Base-by-base conservation (phyloP, 805 yeast genomes). In the Starmera dryadoides region DNA sequence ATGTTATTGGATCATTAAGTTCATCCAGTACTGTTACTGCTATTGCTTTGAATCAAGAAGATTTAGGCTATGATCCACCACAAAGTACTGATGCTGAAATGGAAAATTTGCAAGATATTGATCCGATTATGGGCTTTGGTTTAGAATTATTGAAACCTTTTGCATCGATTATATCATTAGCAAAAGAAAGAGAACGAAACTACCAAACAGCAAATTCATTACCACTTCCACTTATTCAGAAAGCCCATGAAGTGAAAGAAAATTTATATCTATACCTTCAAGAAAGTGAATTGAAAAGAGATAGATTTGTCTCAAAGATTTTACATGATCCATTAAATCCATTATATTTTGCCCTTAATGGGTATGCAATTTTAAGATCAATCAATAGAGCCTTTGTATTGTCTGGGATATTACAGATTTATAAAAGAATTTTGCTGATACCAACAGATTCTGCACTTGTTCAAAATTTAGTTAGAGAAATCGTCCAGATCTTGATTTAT, bases 71-170 rank as follows among this genome's bases (percentile, higher is more conserved):
- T 47, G 47, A 46, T 30, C 38, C 42, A 12, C 47, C 48, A 11
- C 14, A 17, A 12, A 39, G 47, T 5, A 42, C 44, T 2, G 9
- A 23, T 3, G 17, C 35, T 3, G 53, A 55, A 20, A 49, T 62
- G 43, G 46, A 49, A 36, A 35, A 42, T 26, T 46, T 58, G 29
- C 57, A 58, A 23, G 77, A 74, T 46, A 75, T 81, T 37, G 87
- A 81, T 52, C 73, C 71, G 41, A 62, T 80, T 36, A 61, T 72
- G 38, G 94, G 93, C 1, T 75, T 85, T 53, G 88, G 84, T 46
- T 64, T 79, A 11, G 67, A 66, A 43, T 68, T 82, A 41, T 60
- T 84, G 17, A 81, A 84, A 0, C 66, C 71, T 25, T 75, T 76
- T 44, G 68, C 81, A 17, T 69, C 75, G 33, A 67, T 80, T 9